Evolutionary conservation across 495 filamentous ascomycete species (phyloP).

Genomic region (Sabuloglossum arenarium): DNA sequence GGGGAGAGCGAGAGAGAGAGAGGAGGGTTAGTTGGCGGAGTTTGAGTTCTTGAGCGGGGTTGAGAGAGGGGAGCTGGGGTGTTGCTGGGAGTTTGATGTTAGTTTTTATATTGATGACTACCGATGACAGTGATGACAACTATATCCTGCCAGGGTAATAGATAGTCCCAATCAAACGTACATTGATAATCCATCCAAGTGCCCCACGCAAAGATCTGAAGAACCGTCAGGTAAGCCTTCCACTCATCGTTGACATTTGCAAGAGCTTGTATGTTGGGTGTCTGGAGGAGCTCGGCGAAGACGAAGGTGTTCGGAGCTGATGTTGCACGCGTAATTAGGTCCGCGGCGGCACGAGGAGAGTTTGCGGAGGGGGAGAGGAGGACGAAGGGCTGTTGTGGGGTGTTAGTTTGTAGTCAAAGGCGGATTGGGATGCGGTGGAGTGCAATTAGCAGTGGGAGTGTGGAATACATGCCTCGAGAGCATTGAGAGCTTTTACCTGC

Average conservation of each 20-base stretch:
- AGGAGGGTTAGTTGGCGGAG: conserved; percentile 82
- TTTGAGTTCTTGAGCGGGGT: conserved; percentile 53
- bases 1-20: conserved; percentile 38
- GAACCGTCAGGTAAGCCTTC: conserved; percentile 40
- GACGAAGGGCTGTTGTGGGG: conserved; percentile 49
- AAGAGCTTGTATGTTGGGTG: conserved; percentile 61
- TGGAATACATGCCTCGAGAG: conserved; percentile 23
- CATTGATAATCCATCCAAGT: conserved; percentile 62
- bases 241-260: conserved; percentile 28
- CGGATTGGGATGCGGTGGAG: not conserved
- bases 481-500: conserved; percentile 66
- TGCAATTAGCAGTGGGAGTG: not conserved
- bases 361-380: conserved; percentile 69
- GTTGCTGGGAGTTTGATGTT: conserved; percentile 18
- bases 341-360: conserved; percentile 62
- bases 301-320: conserved; percentile 75
- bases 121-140: too few relatives aligned
- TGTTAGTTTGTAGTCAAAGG: not conserved
- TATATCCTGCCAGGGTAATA: too few relatives aligned
- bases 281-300: conserved; percentile 81
- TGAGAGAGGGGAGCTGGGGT: conserved; percentile 46
- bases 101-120: not conserved
- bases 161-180: too few relatives aligned
- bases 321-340: conserved; percentile 74
- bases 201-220: conserved; percentile 86